phyloP scores from a whole-genome alignment of 2,329 filamentous ascomycete species.

The Coniella lustricola region DNA sequence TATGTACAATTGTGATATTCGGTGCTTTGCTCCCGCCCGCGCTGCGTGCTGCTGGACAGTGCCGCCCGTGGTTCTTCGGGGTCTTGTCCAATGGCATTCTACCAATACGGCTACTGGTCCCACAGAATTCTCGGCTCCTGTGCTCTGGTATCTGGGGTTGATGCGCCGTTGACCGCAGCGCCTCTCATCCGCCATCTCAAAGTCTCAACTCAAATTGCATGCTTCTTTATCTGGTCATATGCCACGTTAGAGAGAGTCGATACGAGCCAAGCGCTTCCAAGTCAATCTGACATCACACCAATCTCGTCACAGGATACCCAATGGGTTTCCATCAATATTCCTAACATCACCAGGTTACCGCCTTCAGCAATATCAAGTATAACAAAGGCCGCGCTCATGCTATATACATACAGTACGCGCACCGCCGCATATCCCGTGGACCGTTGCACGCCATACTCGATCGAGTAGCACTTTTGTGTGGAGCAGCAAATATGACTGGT shows the following conservation, averaged over 20 bases:
- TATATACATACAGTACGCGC: no score
- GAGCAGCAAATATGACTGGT: constrained; percentile 31
- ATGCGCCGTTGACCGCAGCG: neutral
- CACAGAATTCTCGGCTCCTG: constrained; percentile 10
- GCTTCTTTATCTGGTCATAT: neutral
- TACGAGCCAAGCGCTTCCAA: no score
- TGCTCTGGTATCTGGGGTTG: constrained; percentile 7
- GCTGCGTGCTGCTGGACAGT: constrained; percentile 18
- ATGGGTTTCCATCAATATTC: no score
- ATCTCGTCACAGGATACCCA: neutral
- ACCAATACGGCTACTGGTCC: neutral
- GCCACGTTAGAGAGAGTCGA: no score
- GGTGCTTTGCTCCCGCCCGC: constrained; percentile 4
- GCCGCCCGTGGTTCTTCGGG: neutral
- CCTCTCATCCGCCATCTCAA: neutral
- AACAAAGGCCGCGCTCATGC: no score
- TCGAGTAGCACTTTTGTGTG: constrained; percentile 19
- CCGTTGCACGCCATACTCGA: constrained; percentile 24
- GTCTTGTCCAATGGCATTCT: neutral
- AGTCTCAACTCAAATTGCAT: neutral
- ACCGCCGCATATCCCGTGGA: neutral
- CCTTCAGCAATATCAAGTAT: no score
- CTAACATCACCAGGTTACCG: no score
- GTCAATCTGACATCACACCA: neutral
- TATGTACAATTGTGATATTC: neutral